phyloP scores from a whole-genome alignment of 257 asterid species.

The Solanum infundibuliforme region DNA sequence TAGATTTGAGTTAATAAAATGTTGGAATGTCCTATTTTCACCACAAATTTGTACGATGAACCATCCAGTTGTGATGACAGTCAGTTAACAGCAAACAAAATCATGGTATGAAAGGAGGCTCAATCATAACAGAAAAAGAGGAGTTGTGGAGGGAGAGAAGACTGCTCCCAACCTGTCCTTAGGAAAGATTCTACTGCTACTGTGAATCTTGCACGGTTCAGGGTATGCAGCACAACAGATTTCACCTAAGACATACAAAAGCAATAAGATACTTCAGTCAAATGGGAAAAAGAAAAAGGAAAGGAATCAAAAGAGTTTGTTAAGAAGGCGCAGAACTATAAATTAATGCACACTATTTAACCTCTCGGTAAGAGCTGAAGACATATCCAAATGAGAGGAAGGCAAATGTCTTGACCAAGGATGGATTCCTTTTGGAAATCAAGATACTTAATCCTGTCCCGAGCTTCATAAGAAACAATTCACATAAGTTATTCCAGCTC shows the following conservation, averaged over 20 bases:
- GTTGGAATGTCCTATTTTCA: neutral
- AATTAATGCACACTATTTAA: constrained; percentile 14
- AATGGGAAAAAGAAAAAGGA: neutral
- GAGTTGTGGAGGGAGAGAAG: neutral
- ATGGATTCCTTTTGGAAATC: constrained; percentile 83
- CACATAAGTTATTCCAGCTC: constrained; percentile 12
- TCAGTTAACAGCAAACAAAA: neutral
- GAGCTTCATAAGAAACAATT: constrained; percentile 47
- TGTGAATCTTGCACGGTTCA: constrained; percentile 90
- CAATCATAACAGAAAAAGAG: neutral
- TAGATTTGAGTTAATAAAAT: neutral
- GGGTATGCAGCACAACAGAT: constrained; percentile 88
- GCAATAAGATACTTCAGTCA: neutral
- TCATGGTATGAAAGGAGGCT: neutral
- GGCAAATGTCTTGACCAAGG: constrained; percentile 70
- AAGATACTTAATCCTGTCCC: constrained; percentile 94
- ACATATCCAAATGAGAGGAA: constrained; percentile 87
- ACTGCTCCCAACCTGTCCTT: constrained; percentile 49
- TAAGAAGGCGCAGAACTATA: neutral
- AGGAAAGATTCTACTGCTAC: constrained; percentile 94
- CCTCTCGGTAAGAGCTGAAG: constrained; percentile 97
- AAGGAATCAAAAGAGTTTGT: neutral
- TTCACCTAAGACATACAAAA: constrained; percentile 45
- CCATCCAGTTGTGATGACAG: neutral
- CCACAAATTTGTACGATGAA: neutral